Conservation (phyloP, 192 early-diverging fungal genomes). For the Diversispora eburnea region DNA sequence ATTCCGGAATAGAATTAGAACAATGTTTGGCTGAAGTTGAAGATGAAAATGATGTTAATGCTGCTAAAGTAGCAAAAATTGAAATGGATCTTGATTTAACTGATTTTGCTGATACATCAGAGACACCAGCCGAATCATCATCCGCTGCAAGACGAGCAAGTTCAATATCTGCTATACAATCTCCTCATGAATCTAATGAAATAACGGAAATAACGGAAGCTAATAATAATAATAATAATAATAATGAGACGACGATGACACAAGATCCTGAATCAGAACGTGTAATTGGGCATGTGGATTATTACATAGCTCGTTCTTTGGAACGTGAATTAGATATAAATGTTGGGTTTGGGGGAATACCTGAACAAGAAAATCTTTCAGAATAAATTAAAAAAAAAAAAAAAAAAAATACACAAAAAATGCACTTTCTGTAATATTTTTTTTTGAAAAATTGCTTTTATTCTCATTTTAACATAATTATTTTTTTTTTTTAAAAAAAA, state of each 20-base stretch:
- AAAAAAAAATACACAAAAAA: too few relatives aligned
- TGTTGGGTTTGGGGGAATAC: conserved; percentile 50
- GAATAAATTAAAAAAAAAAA: too few relatives aligned
- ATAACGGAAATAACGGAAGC: too few relatives aligned
- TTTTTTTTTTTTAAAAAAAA: too few relatives aligned
- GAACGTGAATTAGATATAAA: conserved; percentile 52
- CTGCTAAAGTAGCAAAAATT: conserved; percentile 48
- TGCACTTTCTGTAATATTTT: too few relatives aligned
- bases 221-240: too few relatives aligned
- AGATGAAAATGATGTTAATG: conserved; percentile 61
- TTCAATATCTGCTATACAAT: conserved; percentile 29
- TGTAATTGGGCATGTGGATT: conserved; percentile 62
- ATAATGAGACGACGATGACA: neutral
- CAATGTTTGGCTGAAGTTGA: conserved; percentile 59
- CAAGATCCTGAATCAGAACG: conserved; percentile 35
- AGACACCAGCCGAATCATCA: conserved; percentile 31
- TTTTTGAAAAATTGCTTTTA: too few relatives aligned
- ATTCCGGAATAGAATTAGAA: conserved; percentile 48
- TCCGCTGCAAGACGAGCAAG: conserved; percentile 15
- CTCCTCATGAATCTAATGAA: neutral
- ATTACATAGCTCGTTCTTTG: conserved; percentile 67
- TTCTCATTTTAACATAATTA: too few relatives aligned
- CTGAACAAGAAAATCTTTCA: neutral
- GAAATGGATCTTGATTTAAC: conserved; percentile 59
- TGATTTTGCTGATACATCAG: conserved; percentile 56